These are phyloP conservation scores for Strobilomyces dryophilus DNA, from an alignment of 768 basidiomycete genomes.

Conservation along the genomic window DNA sequence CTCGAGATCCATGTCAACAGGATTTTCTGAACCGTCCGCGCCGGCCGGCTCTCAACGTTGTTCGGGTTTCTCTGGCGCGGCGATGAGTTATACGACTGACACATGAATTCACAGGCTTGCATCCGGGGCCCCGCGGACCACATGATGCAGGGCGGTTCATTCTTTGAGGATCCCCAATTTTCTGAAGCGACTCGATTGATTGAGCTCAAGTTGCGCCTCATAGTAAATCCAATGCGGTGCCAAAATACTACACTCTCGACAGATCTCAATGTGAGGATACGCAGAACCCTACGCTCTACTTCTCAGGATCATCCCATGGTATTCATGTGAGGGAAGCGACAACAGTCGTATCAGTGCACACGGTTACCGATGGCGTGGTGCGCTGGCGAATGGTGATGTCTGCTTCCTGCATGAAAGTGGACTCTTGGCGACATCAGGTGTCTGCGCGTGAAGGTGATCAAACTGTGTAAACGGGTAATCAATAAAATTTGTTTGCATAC, in stretches of 20 bases:
- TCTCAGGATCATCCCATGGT: conserved; percentile 43
- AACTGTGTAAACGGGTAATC: background rate
- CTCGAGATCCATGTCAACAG: background rate
- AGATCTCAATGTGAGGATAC: conserved; percentile 20
- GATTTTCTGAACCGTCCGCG: background rate
- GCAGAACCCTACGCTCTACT: conserved; percentile 43
- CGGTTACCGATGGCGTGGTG: conserved; percentile 42
- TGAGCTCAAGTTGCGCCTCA: conserved; percentile 49
- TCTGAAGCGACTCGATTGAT: conserved; percentile 65
- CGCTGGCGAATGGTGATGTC: conserved; percentile 54
- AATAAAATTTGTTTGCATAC: background rate
- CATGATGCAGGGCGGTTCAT: conserved; percentile 25
- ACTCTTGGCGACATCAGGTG: conserved; percentile 33
- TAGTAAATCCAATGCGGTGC: conserved; percentile 28
- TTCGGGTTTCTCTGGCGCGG: conserved; percentile 6
- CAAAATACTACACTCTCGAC: conserved; percentile 16
- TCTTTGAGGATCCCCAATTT: conserved; percentile 53
- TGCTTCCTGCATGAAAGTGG: conserved; percentile 2
- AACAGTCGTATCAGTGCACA: conserved; percentile 48
- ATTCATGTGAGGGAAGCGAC: conserved; percentile 39
- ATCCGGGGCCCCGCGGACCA: conserved; percentile 21
- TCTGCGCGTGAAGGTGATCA: conserved; percentile 53
- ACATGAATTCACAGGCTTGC: conserved; percentile 5
- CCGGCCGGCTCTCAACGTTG: conserved; percentile 52
- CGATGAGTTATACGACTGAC: conserved; percentile 3